These are phyloP conservation scores for Thelephora aurantiotincta DNA, from an alignment of 768 basidiomycete genomes.

Conservation along the genomic window DNA sequence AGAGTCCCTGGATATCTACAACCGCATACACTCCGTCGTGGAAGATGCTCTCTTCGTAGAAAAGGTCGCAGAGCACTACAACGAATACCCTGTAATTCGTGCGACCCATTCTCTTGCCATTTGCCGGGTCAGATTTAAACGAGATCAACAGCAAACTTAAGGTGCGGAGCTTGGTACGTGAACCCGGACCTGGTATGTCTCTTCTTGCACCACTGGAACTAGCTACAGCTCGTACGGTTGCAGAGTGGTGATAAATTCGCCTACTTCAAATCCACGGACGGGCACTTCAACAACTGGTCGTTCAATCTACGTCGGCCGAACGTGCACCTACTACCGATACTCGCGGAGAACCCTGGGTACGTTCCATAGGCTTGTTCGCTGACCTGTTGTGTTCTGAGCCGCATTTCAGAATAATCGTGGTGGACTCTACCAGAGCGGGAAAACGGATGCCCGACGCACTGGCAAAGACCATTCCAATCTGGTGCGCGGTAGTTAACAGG, in stretches of 20 bases:
- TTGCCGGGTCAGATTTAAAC: not conserved
- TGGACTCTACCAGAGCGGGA: constrained; percentile 87
- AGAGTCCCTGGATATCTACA: constrained; percentile 68
- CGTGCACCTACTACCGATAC: constrained; percentile 54
- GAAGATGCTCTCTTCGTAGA: constrained; percentile 65
- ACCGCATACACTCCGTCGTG: constrained; percentile 75
- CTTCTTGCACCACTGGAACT: constrained; percentile 6
- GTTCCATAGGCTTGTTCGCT: constrained; percentile 9
- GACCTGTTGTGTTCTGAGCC: not conserved
- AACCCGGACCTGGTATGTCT: constrained; percentile 41
- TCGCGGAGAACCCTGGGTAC: constrained; percentile 45
- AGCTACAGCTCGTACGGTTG: constrained; percentile 8
- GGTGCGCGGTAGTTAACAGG: constrained; percentile 83
- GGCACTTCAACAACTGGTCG: constrained; percentile 73
- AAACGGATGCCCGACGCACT: constrained; percentile 86
- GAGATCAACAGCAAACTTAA: constrained; percentile 56
- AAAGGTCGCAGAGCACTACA: constrained; percentile 32
- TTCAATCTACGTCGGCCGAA: constrained; percentile 81
- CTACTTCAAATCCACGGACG: constrained; percentile 91
- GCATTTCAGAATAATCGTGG: constrained; percentile 51
- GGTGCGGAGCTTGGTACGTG: constrained; percentile 92
- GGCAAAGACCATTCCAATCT: constrained; percentile 65
- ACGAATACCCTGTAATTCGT: constrained; percentile 43
- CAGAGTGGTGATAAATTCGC: constrained; percentile 18
- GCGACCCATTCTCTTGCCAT: not conserved